These are phyloP conservation scores for Globisporangium nodosum DNA, from an alignment of 352 stramenopile species.

Conservation along the genomic window DNA sequence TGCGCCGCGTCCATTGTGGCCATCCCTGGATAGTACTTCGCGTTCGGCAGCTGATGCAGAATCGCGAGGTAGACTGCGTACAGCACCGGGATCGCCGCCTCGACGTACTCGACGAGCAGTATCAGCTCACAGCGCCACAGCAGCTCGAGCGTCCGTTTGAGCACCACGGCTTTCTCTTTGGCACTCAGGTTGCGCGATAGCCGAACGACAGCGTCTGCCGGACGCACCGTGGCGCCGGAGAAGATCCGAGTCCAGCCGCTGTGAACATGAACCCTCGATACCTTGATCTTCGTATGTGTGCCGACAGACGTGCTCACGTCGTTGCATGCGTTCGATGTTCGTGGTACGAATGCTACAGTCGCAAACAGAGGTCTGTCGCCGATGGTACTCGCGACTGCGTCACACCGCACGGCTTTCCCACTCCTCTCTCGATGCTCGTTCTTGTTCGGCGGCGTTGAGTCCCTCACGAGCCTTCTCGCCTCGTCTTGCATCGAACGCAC, in stretches of 20 bases:
- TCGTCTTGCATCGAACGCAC: not conserved
- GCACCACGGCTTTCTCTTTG: not conserved
- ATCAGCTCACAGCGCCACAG: constrained; percentile 3
- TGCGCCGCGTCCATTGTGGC: not conserved
- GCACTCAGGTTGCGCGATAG: not conserved
- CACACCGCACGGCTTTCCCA: too few species aligned
- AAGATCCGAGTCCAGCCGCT: too few species aligned
- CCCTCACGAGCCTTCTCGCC: not conserved
- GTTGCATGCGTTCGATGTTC: too few species aligned
- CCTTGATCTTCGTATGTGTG: too few species aligned
- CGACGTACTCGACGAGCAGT: not conserved
- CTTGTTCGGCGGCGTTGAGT: not conserved
- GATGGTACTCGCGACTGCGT: not conserved
- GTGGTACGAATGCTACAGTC: too few species aligned
- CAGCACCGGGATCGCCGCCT: constrained; percentile 5
- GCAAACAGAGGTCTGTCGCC: too few species aligned
- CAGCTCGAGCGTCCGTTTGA: constrained; percentile 1
- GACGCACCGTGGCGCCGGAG: not conserved
- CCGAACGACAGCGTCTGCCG: too few species aligned
- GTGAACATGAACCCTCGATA: not conserved
- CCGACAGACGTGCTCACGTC: too few species aligned
- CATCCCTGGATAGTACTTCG: constrained; percentile 10
- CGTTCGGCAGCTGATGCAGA: constrained; percentile 7
- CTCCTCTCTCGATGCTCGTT: not conserved
- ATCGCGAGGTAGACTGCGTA: constrained; percentile 1